A percentile compares a stretch with the other conserved stretches of the same genome.
These are phyloP conservation scores for Botryobasidium botryosum DNA, from an alignment of 768 basidiomycete species.

Conservation along the genomic window DNA sequence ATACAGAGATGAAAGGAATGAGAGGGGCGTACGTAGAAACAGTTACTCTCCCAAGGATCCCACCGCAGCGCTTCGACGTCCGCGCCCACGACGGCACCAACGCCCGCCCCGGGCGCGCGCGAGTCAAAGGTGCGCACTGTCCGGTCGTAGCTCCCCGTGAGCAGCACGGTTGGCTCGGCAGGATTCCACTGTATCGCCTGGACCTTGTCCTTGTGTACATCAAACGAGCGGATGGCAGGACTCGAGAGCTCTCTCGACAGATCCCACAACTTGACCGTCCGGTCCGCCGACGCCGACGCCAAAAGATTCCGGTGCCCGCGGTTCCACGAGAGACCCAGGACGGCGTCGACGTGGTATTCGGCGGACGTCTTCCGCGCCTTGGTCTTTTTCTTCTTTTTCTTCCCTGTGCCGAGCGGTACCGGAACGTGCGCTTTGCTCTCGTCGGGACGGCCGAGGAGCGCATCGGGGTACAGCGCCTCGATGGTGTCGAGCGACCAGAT, in stretches of 20 bases:
- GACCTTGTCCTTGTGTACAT: conserved; percentile 81
- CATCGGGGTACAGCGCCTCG: conserved; percentile 85
- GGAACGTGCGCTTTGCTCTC: conserved; percentile 66
- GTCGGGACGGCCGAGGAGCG: conserved; percentile 81
- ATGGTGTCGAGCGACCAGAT: conserved; percentile 94
- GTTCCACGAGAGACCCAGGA: conserved; percentile 91
- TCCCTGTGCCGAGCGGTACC: conserved; percentile 71
- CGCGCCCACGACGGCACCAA: conserved; percentile 72
- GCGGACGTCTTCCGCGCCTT: conserved; percentile 45
- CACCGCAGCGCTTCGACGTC: conserved; percentile 90
- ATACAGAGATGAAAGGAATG: background rate
- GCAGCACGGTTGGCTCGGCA: conserved; percentile 68
- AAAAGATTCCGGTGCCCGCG: conserved; percentile 74
- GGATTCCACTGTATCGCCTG: conserved; percentile 95
- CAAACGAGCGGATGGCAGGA: conserved; percentile 70
- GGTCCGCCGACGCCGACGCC: conserved; percentile 83
- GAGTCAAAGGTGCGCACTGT: conserved; percentile 93
- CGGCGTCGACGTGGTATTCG: conserved; percentile 81
- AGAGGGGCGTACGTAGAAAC: conserved; percentile 55
- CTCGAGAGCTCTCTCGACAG: conserved; percentile 36
- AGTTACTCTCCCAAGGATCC: conserved; percentile 86
- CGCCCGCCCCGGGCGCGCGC: conserved; percentile 59
- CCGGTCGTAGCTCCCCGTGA: conserved; percentile 89
- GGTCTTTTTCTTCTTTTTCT: conserved; percentile 86
- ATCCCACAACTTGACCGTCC: conserved; percentile 97